These are phyloP conservation scores for Cephalotrichum gorgonifer DNA, from an alignment of 2,329 filamentous ascomycete genomes.

Conservation along the genomic window DNA sequence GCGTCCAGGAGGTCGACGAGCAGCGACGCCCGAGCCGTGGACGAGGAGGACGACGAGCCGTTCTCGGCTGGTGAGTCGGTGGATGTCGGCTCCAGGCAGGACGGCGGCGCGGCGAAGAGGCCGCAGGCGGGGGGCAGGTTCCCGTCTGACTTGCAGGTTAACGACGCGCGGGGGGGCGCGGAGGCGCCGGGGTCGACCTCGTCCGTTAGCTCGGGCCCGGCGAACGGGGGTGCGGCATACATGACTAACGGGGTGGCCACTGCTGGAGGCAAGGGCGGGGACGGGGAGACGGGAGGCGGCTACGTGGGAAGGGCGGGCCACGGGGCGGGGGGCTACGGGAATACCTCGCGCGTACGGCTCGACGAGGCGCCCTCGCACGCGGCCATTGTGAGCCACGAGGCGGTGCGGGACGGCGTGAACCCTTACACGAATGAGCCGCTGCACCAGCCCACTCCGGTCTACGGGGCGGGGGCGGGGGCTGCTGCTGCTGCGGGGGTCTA, in stretches of 20 bases:
- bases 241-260: too few relatives aligned
- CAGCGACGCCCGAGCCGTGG: slow-evolving; percentile 69
- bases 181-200: slow-evolving; percentile 69
- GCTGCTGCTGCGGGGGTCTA: not conserved
- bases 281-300: not conserved
- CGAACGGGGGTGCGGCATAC: not conserved
- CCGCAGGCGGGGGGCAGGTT: slow-evolving; percentile 93
- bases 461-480: not conserved
- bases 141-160: slow-evolving; percentile 84
- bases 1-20: slow-evolving; percentile 51
- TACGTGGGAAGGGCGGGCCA: not conserved
- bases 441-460: not conserved
- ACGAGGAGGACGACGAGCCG: slow-evolving; percentile 58
- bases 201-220: slow-evolving; percentile 57
- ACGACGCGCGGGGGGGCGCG: slow-evolving; percentile 62
- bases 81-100: slow-evolving; percentile 33
- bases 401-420: slow-evolving; percentile 44
- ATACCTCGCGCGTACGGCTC: slow-evolving; percentile 25
- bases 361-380: slow-evolving; percentile 40
- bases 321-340: not conserved
- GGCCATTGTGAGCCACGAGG: slow-evolving; percentile 37
- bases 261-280: not conserved
- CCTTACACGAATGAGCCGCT: slow-evolving; percentile 40
- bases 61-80: slow-evolving; percentile 43
- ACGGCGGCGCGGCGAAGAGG: slow-evolving; percentile 36